Base-by-base conservation (phyloP, 2,329 filamentous ascomycete genomes). In the Fusarium siculi region DNA sequence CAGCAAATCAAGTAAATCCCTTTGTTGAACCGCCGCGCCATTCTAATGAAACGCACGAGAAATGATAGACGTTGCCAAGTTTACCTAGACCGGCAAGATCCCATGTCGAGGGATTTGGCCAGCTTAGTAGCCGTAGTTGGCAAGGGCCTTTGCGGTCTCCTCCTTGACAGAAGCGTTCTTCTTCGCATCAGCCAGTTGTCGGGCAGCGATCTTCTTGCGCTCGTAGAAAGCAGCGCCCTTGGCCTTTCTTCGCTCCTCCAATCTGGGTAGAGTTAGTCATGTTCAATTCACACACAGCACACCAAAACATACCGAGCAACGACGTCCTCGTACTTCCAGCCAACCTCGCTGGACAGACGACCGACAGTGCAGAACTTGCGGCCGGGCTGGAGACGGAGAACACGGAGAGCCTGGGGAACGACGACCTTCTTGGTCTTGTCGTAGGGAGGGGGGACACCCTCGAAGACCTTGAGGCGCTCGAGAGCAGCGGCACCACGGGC, bases 281-380 rank as follows among this genome's bases (percentile, higher is more conserved):
- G 32, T 28, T 37, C 28, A 23, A 16, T 9, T 55, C 19, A 59
- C 19, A 43, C 9, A 30, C 4, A 19, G 18, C 4, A 42, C 25
- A 43, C n/a, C 30, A 19, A 42, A 72, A 93, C 95, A 83, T 89
- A 98, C 95, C 94, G 95, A 82, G 92, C 93, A 88, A 99, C 96
- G 84, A 99, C 95, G 85, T 98, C 96, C 91, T 98, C 93, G 93
- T 99, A 98, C 90, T 99, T 99, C 96, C 96, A 99, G 89, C 96
- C 96, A 83, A 98, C 96, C 90, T 99, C 96, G 88, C 98, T 95
- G 87, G 94, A 96, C 84, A 99, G 90, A 88, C 96, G 92, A 81
- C 96, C 96, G 80, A 99, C 96, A 78, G 95, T 97, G 93, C 96
- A 99, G 94, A 97, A 99, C 92, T 99, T 99, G 90, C 96, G 95